These are phyloP conservation scores for Saturnispora saitoi DNA, from an alignment of 805 yeast genomes.

Conservation along the genomic window DNA sequence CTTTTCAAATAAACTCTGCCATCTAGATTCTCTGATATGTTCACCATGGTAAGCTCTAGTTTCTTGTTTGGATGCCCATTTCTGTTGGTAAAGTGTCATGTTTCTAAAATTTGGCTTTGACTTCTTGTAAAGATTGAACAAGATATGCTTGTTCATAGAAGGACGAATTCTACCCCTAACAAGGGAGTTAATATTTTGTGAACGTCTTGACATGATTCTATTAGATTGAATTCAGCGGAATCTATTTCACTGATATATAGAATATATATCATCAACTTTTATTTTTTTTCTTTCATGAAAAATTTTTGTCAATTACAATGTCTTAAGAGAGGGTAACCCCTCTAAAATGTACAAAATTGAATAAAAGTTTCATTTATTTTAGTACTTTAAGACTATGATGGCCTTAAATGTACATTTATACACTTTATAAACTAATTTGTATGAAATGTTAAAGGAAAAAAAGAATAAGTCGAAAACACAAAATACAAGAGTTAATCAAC, in stretches of 20 bases:
- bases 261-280: too few species aligned
- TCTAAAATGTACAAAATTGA: background rate
- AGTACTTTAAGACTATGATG: too few species aligned
- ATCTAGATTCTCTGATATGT: conserved; percentile 74
- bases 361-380: background rate
- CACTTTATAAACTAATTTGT: too few species aligned
- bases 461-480: too few species aligned
- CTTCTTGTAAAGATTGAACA: conserved; percentile 81
- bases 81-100: conserved; percentile 79
- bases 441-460: too few species aligned
- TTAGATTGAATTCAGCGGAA: too few species aligned
- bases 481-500: too few species aligned
- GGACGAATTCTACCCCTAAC: conserved; percentile 54
- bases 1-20: conserved; percentile 62
- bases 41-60: conserved; percentile 96
- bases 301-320: background rate
- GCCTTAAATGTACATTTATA: too few species aligned
- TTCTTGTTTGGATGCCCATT: conserved; percentile 85
- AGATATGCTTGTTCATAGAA: conserved; percentile 84
- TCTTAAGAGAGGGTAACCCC: conserved; percentile 1
- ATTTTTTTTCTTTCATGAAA: background rate
- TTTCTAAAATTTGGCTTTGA: conserved; percentile 42
- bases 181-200: conserved; percentile 25
- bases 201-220: conserved; percentile 24
- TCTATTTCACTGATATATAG: too few species aligned